Evolutionary conservation across 1,139 yeast species (phyloP), one percentile per base, ranked within the genome.

Genomic region (Taphrina populina): DNA sequence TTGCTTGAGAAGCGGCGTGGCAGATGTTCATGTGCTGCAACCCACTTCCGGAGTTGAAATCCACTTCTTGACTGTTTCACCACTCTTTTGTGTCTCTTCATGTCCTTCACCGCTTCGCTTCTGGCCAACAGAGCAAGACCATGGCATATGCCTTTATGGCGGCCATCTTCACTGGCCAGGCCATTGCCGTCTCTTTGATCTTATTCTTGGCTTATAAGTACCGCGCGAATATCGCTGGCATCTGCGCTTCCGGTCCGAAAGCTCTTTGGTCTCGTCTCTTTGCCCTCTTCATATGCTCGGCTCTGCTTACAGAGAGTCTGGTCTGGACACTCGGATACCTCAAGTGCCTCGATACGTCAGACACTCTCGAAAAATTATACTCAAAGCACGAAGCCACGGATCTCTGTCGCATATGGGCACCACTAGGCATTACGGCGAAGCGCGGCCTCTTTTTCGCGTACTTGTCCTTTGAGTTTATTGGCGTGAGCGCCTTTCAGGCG

Each of bases 301-400:
- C 44, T 8, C 15, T 35, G 4, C 6, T 47, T 5, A 35, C 44
- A 4, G 24, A 35, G 36, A n/a, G n/a, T 2, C 53, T 47, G 26
- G 30, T 34, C 21, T 47, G 53, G 53, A n/a, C 27, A 5, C 33
- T 26, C 32, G 44, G 44, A 5, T 47, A 35, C 40, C 11, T 47
- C 45, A 47, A 47, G 30, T 47, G 53, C 19, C 35, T 47, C 35
- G 53, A 47, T 29, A 47, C 53, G 3, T 47, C 53, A 4, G 44
- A 21, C 40, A n/a, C 39, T 3, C 29, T 47, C 23, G 30, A 13
- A 10, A 17, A 21, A 11, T 19, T 29, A 27, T 17, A 36, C 43
- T 35, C 36, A 5, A 26, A 26, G 11, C 24, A 20, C 5, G 36
- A 20, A 3, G 44, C 44, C 3, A 21, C 21, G 10, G 7, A 8